Percentiles rank a stretch among this genome's conserved stretches.
Conservation (phyloP, 2,329 filamentous ascomycete species). For the Fusarium circinatum region DNA sequence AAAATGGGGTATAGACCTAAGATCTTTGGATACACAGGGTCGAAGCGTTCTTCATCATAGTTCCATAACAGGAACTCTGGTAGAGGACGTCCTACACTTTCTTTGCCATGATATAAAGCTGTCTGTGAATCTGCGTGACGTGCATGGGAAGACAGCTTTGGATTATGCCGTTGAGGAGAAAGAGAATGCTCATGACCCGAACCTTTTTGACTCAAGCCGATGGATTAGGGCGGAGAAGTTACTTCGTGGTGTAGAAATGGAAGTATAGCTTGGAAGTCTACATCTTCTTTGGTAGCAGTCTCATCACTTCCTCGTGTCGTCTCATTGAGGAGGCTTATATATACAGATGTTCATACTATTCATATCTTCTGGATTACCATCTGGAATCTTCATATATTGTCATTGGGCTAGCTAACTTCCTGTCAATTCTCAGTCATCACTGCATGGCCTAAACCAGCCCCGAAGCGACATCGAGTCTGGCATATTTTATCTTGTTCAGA, state of each 20-base stretch:
- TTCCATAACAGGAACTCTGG: neutral
- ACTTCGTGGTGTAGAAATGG: neutral
- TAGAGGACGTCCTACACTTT: neutral
- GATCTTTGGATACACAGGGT: neutral
- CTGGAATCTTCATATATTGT: neutral
- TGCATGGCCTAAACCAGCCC: neutral
- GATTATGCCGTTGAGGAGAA: neutral
- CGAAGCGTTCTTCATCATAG: neutral
- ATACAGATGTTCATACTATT: neutral
- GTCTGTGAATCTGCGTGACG: neutral
- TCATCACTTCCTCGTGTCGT: neutral
- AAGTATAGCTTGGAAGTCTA: neutral
- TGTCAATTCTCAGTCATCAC: neutral
- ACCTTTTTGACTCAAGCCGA: neutral
- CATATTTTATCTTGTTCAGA: neutral
- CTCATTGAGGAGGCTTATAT: neutral
- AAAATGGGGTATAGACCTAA: neutral
- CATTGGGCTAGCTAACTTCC: neutral
- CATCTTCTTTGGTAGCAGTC: neutral
- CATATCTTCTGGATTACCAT: neutral
- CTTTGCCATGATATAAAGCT: neutral
- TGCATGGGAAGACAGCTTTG: neutral
- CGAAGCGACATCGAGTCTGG: neutral
- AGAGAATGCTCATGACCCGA: neutral
- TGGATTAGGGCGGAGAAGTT: neutral